A percentile compares a stretch with the other conserved stretches of the same genome.
Conservation (phyloP, 352 stramenopile genomes). For the Phytophthora tentaculata region DNA sequence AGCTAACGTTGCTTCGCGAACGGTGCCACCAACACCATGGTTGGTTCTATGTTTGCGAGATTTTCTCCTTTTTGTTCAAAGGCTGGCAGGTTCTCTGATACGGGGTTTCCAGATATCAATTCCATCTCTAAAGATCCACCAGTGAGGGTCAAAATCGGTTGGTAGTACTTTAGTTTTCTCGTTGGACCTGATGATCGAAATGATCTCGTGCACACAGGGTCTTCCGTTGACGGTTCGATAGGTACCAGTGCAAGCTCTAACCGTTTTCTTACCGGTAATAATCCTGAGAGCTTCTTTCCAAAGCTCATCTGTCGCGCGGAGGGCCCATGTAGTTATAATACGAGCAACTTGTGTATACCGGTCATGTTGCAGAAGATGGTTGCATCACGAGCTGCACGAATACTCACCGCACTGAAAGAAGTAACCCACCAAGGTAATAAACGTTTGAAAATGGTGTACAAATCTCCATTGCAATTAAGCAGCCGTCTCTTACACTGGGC, state of each 20-base stretch:
- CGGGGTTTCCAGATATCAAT: background rate
- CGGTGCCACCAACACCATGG: background rate
- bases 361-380: background rate
- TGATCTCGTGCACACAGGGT: background rate
- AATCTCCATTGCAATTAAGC: too few species aligned
- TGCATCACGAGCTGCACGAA: too few species aligned
- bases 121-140: background rate
- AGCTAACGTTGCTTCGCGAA: background rate
- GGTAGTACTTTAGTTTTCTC: background rate
- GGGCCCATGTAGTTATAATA: background rate
- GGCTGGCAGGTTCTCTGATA: background rate
- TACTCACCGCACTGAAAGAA: too few species aligned
- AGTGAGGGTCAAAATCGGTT: background rate
- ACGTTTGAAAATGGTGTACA: too few species aligned
- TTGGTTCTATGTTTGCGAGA: background rate
- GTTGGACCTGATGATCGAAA: background rate
- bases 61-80: background rate
- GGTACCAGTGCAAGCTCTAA: background rate
- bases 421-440: too few species aligned
- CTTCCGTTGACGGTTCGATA: background rate
- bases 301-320: background rate
- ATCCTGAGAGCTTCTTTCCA: background rate
- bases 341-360: background rate
- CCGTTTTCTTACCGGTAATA: background rate
- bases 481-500: too few species aligned